Evolutionary conservation across 352 stramenopile species (phyloP).

Genomic region (Paralagenidium karlingii): DNA sequence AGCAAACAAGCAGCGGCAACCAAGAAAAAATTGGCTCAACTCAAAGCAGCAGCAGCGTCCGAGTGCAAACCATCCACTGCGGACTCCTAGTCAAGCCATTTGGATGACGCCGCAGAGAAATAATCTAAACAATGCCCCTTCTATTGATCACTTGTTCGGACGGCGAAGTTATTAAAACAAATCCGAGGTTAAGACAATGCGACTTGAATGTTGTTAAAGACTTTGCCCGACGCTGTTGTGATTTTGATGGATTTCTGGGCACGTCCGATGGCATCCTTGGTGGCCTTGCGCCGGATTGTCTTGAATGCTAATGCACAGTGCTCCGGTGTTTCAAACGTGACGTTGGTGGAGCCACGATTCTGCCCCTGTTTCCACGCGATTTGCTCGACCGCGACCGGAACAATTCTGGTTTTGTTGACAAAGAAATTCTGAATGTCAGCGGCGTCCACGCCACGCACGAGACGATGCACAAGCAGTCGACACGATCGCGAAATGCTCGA

Average conservation of each 20-base stretch:
- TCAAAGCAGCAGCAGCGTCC: conserved; percentile 2
- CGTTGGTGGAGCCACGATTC: conserved; percentile 50
- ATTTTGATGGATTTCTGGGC: conserved; percentile 57
- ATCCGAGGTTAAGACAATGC: neutral
- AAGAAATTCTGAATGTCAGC: conserved; percentile 67
- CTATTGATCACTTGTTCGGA: no score
- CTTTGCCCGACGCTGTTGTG: conserved; percentile 38
- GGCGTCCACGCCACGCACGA: conserved; percentile 46
- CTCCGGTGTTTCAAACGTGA: conserved; percentile 49
- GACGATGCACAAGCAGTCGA: conserved; percentile 57
- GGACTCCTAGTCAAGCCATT: conserved; percentile 15
- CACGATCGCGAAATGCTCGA: conserved; percentile 34
- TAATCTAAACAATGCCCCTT: conserved; percentile 3
- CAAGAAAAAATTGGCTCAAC: conserved; percentile 53
- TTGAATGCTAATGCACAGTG: conserved; percentile 63
- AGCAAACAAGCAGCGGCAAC: conserved; percentile 52
- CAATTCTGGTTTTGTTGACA: conserved; percentile 35
- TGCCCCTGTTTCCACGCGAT: conserved; percentile 47
- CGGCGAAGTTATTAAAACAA: conserved; percentile 4
- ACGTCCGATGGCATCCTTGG: conserved; percentile 54
- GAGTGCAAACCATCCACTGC: conserved; percentile 14
- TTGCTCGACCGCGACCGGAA: conserved; percentile 49
- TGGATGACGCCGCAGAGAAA: no score
- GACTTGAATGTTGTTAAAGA: conserved; percentile 27
- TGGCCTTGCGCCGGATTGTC: conserved; percentile 15